Base-by-base conservation (phyloP, 2,329 filamentous ascomycete species). In the Fusarium penzigii region DNA sequence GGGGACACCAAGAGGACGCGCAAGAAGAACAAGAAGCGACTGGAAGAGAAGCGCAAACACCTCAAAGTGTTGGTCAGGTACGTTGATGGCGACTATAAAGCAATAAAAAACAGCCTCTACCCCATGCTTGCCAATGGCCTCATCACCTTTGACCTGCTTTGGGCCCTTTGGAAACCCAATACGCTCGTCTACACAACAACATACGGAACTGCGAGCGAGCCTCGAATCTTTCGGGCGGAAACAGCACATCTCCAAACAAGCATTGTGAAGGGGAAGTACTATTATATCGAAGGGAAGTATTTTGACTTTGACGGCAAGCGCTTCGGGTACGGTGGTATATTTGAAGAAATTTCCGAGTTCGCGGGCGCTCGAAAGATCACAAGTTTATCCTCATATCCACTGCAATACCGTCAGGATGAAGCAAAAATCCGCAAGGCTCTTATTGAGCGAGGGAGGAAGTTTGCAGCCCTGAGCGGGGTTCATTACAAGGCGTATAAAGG, bases 81-180 rank as follows among this genome's bases (percentile, higher is more conserved):
- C 62, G 76, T 94, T n/a, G 87, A 92, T 61, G 83, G 86, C 54
- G 92, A 96, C 70, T 96, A 90, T 64, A 83, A 85, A 1, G 80
- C 89, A 16, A 85, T 81, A 34, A 92, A 93, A 68, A 90, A 91
- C 38, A 80, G 87, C 2, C 78, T 96, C 0, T 87, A 92, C 60
- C 89, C 90, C 0, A 84, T 96, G 72, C 77, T 96, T 2, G 83
- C 91, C 57, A 88, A 87, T 32, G 90, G 90, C 9, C 85, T 91
- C 42, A 95, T 96, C 67, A 95, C 90, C 0, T 96, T 92, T 62
- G 90, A 96, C 51, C 79, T 95, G 3, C 76, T 95, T 1, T 96
- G 92, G 92, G 90, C 91, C 0, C 74, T 96, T 4, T 95, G 89
- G 81, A 95, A 94, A 65, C 92, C 92, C 0, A 89, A 91, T 63